A percentile compares a stretch with the other conserved stretches of the same genome.
These are phyloP conservation scores for Shiraia bambusicola DNA, from an alignment of 2,329 filamentous ascomycete genomes.

Conservation along the genomic window DNA sequence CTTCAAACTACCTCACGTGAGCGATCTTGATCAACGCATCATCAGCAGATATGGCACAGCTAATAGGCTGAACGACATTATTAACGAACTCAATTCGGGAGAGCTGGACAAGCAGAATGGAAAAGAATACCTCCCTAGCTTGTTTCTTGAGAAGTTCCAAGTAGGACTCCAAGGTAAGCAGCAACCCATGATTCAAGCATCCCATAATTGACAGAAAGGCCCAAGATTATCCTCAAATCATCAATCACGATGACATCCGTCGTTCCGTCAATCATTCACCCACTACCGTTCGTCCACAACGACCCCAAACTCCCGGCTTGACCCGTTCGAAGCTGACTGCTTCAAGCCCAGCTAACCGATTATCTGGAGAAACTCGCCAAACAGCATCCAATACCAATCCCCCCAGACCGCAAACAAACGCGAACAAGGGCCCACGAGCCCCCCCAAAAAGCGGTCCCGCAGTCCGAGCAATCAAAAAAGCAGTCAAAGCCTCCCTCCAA, in stretches of 20 bases:
- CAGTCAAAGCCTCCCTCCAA: background rate
- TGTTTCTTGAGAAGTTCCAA: slow-evolving; percentile 20
- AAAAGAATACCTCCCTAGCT: slow-evolving; percentile 20
- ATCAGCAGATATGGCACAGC: slow-evolving; percentile 8
- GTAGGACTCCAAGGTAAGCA: slow-evolving; percentile 6
- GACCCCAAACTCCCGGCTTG: background rate
- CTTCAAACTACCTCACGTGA: slow-evolving; percentile 25
- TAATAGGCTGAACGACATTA: slow-evolving; percentile 2
- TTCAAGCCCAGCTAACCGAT: too few relatives aligned
- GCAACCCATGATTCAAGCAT: background rate
- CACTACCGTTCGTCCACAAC: slow-evolving; percentile 1
- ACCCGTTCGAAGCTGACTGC: too few relatives aligned
- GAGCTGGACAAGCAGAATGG: background rate
- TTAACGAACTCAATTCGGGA: slow-evolving; percentile 15
- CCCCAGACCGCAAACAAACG: background rate
- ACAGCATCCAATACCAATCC: too few relatives aligned
- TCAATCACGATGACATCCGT: slow-evolving; percentile 5
- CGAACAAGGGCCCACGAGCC: background rate
- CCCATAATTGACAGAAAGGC: slow-evolving; percentile 1
- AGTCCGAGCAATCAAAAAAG: background rate
- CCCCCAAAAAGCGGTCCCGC: background rate
- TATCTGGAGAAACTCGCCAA: too few relatives aligned
- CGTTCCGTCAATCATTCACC: slow-evolving; percentile 14
- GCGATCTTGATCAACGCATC: background rate
- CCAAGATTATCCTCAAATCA: background rate